Conservation (phyloP, 2,329 filamentous ascomycete species). For the Arthroderma sp. region DNA sequence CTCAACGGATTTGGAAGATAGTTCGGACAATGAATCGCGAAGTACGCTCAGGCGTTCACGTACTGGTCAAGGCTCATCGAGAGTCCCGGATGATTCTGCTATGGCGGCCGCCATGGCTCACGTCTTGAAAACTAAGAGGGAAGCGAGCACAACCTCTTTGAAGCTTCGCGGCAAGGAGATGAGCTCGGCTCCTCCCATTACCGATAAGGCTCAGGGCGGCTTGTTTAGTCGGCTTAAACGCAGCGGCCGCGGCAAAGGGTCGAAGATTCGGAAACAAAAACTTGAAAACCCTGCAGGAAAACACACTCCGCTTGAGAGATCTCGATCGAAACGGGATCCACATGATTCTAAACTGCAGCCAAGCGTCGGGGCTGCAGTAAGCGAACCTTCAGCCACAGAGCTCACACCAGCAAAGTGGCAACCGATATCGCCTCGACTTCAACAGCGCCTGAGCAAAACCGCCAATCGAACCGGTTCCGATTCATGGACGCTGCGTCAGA, state of each 20-base stretch:
- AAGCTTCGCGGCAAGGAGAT: neutral
- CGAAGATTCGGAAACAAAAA: constrained; percentile 42
- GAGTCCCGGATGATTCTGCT: constrained; percentile 5
- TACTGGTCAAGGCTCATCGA: constrained; percentile 17
- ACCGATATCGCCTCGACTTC: constrained; percentile 10
- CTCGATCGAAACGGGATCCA: constrained; percentile 33
- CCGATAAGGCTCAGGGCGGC: constrained; percentile 16
- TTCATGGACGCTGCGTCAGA: constrained; percentile 16
- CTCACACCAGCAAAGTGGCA: constrained; percentile 5
- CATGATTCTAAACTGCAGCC: constrained; percentile 9
- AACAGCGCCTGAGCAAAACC: constrained; percentile 19
- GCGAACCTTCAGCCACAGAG: neutral
- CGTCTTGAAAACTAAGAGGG: neutral
- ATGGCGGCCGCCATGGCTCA: constrained; percentile 1
- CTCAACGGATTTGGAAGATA: constrained; percentile 49
- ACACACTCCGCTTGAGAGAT: constrained; percentile 51
- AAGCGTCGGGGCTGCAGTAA: constrained; percentile 3
- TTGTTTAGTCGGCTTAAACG: constrained; percentile 22
- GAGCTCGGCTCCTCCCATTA: neutral
- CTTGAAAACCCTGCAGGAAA: constrained; percentile 47
- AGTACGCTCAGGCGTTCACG: constrained; percentile 15
- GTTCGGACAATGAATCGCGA: constrained; percentile 38
- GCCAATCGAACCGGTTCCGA: constrained; percentile 7
- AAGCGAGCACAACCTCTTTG: neutral
- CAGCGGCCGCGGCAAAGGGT: constrained; percentile 16